These are phyloP conservation scores for Magnusiomyces magnusii DNA, from an alignment of 1,139 yeast species.

Conservation along the genomic window DNA sequence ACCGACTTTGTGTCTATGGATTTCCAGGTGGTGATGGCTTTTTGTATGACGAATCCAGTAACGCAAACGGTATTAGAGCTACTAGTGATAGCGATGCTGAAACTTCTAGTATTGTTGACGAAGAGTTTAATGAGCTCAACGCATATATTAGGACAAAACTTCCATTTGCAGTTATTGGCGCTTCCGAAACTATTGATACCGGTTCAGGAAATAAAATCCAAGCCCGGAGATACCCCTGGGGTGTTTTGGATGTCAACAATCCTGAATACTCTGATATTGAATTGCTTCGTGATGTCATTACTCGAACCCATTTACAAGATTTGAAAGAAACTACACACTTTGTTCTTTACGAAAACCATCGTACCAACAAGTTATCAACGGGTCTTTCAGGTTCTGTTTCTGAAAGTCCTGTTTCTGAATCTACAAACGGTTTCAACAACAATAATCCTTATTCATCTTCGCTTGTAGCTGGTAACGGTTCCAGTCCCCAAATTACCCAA, in stretches of 20 bases:
- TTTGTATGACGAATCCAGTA: neutral
- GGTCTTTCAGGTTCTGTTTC: neutral
- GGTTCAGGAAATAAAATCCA: conserved; percentile 22
- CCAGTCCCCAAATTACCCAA: no score
- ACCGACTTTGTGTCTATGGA: conserved; percentile 77
- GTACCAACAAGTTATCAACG: conserved; percentile 74
- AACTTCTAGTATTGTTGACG: conserved; percentile 20
- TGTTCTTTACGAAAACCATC: conserved; percentile 83
- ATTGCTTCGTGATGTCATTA: conserved; percentile 65
- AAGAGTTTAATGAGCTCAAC: conserved; percentile 49
- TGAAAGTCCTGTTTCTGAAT: neutral
- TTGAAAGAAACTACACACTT: conserved; percentile 93
- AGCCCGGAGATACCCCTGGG: conserved; percentile 93
- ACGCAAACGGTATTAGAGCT: neutral
- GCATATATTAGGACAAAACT: conserved; percentile 61
- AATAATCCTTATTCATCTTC: no score
- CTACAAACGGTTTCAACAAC: neutral
- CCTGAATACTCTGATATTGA: conserved; percentile 75
- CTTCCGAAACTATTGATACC: conserved; percentile 52
- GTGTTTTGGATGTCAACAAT: conserved; percentile 79
- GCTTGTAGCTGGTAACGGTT: no score
- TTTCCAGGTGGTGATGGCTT: conserved; percentile 40
- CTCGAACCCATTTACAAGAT: conserved; percentile 85
- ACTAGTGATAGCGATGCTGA: conserved; percentile 32
- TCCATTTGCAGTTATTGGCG: conserved; percentile 86